phyloP scores from a whole-genome alignment of 1,284 basidiomycete species.

The Volvariella surrecta region DNA sequence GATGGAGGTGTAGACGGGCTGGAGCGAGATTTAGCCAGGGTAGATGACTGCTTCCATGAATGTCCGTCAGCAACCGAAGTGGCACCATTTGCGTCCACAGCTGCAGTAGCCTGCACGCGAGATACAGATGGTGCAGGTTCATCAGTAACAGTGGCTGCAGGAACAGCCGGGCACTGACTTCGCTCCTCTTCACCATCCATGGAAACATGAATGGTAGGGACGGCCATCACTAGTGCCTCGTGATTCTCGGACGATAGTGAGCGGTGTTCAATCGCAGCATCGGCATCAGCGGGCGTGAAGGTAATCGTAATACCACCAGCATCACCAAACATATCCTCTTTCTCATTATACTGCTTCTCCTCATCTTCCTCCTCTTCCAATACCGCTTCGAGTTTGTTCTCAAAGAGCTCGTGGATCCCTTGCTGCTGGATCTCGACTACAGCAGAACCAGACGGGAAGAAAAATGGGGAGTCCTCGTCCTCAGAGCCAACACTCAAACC shows the following conservation, averaged over 20 bases:
- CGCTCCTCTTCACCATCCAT: too few relatives aligned
- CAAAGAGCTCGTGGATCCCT: constrained; percentile 2
- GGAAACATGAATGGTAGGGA: too few relatives aligned
- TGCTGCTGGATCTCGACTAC: constrained; percentile 25
- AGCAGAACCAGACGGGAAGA: constrained; percentile 35
- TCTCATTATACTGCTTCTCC: constrained; percentile 23
- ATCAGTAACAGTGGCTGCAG: too few relatives aligned
- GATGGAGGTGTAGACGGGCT: constrained; percentile 2
- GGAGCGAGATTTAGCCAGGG: background rate
- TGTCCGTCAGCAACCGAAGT: background rate
- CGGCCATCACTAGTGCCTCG: too few relatives aligned
- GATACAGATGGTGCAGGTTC: too few relatives aligned
- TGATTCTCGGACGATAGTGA: too few relatives aligned
- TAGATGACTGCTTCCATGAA: background rate
- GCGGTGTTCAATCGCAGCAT: too few relatives aligned
- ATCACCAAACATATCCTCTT: constrained; percentile 35
- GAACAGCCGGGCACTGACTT: too few relatives aligned
- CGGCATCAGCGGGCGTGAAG: constrained; percentile 46
- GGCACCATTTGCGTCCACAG: too few relatives aligned
- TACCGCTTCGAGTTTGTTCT: constrained; percentile 27
- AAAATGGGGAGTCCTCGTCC: constrained; percentile 27
- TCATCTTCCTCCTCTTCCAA: constrained; percentile 35
- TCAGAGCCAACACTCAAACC: constrained; percentile 29
- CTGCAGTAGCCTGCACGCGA: background rate
- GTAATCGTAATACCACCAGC: constrained; percentile 62